Conservation (phyloP, 164 flowering plant species). For the Paratinospora sagittata region DNA sequence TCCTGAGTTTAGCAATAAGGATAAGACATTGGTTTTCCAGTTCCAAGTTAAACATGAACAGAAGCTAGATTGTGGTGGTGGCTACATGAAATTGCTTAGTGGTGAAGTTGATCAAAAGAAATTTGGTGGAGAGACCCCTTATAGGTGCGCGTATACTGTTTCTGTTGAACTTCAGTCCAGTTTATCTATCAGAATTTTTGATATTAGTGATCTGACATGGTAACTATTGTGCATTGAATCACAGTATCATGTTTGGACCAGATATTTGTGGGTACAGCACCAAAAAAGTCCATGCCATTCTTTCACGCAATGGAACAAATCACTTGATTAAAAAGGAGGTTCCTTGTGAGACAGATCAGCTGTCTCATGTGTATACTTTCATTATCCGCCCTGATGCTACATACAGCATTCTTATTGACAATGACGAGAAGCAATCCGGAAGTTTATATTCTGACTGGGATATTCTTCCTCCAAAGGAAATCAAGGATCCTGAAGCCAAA, state of each 20-base stretch:
- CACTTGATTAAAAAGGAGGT: conserved; percentile 91
- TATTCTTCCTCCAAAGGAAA: conserved; percentile 77
- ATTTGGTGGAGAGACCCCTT: conserved; percentile 94
- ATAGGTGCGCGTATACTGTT: conserved; percentile 43
- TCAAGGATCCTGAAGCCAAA: conserved; percentile 95
- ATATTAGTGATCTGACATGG: background rate
- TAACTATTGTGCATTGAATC: conserved; percentile 10
- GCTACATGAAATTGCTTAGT: conserved; percentile 95
- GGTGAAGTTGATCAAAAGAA: conserved; percentile 83
- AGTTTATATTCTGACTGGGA: conserved; percentile 83
- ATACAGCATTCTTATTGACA: conserved; percentile 83
- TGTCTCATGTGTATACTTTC: conserved; percentile 85
- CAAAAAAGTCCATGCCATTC: conserved; percentile 92
- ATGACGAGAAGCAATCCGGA: conserved; percentile 79
- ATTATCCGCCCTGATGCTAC: conserved; percentile 90
- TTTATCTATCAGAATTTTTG: background rate
- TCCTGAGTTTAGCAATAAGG: conserved; percentile 93
- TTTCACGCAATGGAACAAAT: conserved; percentile 49
- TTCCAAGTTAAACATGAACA: conserved; percentile 93
- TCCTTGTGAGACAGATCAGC: conserved; percentile 95
- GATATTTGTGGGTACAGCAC: conserved; percentile 93
- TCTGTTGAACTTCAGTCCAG: background rate
- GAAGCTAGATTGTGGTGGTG: conserved; percentile 99
- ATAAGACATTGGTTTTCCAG: conserved; percentile 82
- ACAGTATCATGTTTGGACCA: conserved; percentile 98